phyloP scores from a whole-genome alignment of 768 basidiomycete genomes.

The Xerocomus spinulosus region DNA sequence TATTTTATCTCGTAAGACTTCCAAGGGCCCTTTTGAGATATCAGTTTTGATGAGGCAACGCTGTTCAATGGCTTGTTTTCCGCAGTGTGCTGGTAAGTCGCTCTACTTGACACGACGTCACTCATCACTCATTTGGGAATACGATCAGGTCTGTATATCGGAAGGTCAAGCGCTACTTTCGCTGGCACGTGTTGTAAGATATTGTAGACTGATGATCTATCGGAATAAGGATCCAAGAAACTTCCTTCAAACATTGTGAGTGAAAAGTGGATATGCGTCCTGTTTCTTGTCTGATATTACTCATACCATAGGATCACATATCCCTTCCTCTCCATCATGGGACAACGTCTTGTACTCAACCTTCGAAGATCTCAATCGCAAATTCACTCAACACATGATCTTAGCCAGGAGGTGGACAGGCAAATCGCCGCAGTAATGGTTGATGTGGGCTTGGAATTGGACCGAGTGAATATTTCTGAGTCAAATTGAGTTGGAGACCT shows the following conservation, averaged over 20 bases:
- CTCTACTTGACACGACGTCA: neutral
- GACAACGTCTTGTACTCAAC: conserved; percentile 2
- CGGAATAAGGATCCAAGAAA: neutral
- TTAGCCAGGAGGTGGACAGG: neutral
- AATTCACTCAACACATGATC: neutral
- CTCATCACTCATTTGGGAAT: neutral
- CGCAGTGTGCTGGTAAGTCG: conserved; percentile 1
- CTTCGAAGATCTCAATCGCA: neutral
- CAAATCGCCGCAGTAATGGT: conserved; percentile 1
- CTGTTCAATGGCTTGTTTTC: neutral
- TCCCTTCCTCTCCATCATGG: neutral
- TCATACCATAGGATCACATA: neutral
- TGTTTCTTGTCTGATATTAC: neutral
- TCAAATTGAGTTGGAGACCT: too few relatives aligned
- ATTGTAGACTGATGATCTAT: neutral
- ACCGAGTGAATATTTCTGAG: too few relatives aligned
- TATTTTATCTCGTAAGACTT: conserved; percentile 15
- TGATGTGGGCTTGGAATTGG: neutral
- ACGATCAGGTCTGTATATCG: neutral
- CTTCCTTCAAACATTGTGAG: neutral
- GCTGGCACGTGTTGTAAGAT: neutral
- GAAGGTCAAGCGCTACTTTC: neutral
- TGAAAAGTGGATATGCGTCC: neutral
- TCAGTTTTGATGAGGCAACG: neutral
- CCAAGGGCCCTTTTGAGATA: neutral